Evolutionary conservation across 345 rosid species (phyloP), one percentile per base, ranked within the genome.

Genomic region (Firmiana major): DNA sequence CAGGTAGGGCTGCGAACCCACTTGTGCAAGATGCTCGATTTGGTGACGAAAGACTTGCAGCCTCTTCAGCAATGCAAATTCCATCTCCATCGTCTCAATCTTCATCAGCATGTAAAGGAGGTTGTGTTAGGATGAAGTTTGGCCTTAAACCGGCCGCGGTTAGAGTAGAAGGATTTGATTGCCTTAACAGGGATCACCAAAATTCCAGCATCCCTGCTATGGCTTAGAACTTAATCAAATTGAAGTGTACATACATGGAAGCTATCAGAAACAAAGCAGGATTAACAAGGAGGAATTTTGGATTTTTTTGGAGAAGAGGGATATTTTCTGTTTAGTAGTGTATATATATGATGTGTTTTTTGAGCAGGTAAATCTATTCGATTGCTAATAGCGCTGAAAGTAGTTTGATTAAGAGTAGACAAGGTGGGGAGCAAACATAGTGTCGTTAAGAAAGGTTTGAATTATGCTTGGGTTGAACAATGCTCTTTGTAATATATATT

Each of bases 151-250:
- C 93, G 4, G 97, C 95, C 7, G 87, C 94, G 8, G 97, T 93
- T 96, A 93, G 98, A 87, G 94, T 96, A 90, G 99, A 96, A 93
- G 99, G 99, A 76, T 96, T 96, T 60, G 94, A 93, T 86, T 96
- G 99, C 89, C 97, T 96, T 79, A 90, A 88, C 88, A 92, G 98
- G 90, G 98, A 96, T 80, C 86, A 89, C 85, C 93, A 88, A 46
- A 93, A 84, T 88, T 91, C 98, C n/a, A 88, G 97, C 93, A 89
- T 96, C 93, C 92, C 98, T 75, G 98, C 99, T 70, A 78, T 93
- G 94, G 99, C 99, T 15, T 96, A 93, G 91, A 80, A 81, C 81
- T 82, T 78, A 74, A 57, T 21, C 6, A 34, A 80, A 81, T 26
- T 49, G 12, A 90, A 86, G 80, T 96, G 97, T 95, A 93, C 43